Evolutionary conservation across 306 rosid species (phyloP), one percentile per base, ranked within the genome.

Genomic region (Dalbergia cochinchinensis): DNA sequence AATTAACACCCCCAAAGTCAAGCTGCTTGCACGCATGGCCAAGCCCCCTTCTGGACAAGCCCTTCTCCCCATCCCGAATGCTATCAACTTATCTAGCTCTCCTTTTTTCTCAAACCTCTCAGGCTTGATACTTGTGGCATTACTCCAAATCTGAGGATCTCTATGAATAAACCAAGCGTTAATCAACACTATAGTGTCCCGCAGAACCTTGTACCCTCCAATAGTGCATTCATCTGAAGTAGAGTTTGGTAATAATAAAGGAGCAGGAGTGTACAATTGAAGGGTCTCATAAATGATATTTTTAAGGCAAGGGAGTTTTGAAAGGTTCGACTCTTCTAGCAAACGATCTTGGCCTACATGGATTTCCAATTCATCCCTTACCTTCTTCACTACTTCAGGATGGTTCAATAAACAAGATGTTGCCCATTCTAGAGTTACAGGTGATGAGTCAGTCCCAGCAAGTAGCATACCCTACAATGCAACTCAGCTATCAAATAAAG

Each of bases 121-220:
- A 0, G 82, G 85, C 51, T 76, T 86, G 19, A 91, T 89, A 5
- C 60, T 58, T 0, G 67, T 57, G 0, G 83, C 74, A 0, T 86
- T 89, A 7, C 59, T 81, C 97, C 92, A 89, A 0, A 39, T 0
- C 4, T 54, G 5, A 0, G 88, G 86, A 39, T 91, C 92, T 50
- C 92, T 86, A 3, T 89, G 90, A 26, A 88, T 85, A 45, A 87
- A 86, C 92, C 93, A 91, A 2, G 80, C 89, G 39, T 91, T 88
- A 4, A 89, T 18, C 5, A 91, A 41, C 4, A 89, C 84, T 4
- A 85, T 87, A 0, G 94, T 88, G 73, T 65, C 82, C 1, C 66
- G 68, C 0, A 91, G 94, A 7, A 88, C 68, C 0, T 80, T 53
- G 4, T 54, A 90, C 18, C 85, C 90, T 5, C 57, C 84, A 0